Evolutionary conservation across 495 filamentous ascomycete genomes (phyloP).

Genomic region (Aspergillus avenaceus): DNA sequence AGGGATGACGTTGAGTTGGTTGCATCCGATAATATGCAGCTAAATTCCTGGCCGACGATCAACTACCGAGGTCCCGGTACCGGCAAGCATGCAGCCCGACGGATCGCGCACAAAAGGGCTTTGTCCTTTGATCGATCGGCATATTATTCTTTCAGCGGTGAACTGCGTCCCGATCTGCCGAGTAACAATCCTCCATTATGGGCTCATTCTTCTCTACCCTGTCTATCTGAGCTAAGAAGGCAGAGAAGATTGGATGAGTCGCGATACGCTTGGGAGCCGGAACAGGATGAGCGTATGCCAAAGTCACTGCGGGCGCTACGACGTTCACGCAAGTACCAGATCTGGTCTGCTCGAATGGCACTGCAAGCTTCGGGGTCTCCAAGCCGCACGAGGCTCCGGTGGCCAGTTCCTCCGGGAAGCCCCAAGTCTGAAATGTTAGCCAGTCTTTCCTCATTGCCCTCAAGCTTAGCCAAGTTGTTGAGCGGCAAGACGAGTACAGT

Average conservation of each 20-base stretch:
- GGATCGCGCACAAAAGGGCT: constrained; percentile 1
- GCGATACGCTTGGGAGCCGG: neutral
- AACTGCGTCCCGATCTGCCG: neutral
- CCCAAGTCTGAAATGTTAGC: constrained; percentile 25
- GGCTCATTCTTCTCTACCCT: constrained; percentile 14
- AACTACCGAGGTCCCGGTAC: neutral
- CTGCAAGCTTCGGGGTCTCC: constrained; percentile 14
- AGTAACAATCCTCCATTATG: neutral
- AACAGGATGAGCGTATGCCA: neutral
- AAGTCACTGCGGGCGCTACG: neutral
- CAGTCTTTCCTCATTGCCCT: constrained; percentile 21
- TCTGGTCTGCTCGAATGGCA: constrained; percentile 40
- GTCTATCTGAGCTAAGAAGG: neutral
- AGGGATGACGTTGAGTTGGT: neutral
- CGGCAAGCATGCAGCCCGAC: neutral
- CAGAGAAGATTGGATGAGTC: neutral
- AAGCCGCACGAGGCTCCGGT: constrained; percentile 9
- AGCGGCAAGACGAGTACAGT: neutral
- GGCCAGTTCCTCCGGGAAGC: constrained; percentile 35
- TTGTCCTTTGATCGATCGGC: neutral
- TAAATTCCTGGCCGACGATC: neutral
- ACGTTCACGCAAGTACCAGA: constrained; percentile 21
- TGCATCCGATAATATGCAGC: constrained; percentile 10
- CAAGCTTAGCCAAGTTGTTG: neutral
- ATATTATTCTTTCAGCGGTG: neutral